These are phyloP conservation scores for Medicago ruthenica DNA, from an alignment of 306 rosid genomes.

Conservation along the genomic window DNA sequence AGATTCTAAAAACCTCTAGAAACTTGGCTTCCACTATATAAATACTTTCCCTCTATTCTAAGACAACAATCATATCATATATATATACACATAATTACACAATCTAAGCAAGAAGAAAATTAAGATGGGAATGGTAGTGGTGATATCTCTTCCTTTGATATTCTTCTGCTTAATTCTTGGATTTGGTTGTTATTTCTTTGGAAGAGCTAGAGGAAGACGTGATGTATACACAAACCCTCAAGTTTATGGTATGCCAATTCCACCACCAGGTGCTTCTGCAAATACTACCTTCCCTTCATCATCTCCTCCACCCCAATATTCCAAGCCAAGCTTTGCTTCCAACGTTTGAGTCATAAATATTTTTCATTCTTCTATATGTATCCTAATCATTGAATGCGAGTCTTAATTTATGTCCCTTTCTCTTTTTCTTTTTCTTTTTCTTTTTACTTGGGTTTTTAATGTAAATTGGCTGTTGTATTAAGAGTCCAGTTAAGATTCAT, in stretches of 20 bases:
- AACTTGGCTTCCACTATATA: background rate
- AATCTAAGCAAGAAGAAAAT: background rate
- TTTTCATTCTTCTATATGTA: background rate
- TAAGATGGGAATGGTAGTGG: constrained; percentile 86
- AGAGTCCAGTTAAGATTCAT: constrained; percentile 25
- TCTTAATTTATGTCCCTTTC: background rate
- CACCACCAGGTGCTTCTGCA: constrained; percentile 64
- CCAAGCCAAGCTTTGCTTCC: constrained; percentile 58
- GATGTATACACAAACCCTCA: constrained; percentile 65
- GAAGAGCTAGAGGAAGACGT: constrained; percentile 70
- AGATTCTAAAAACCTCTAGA: constrained; percentile 11
- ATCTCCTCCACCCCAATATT: constrained; percentile 42
- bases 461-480: constrained; percentile 12
- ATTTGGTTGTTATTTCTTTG: constrained; percentile 83
- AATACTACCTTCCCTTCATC: constrained; percentile 37
- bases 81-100: background rate
- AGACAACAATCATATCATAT: background rate
- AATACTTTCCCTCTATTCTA: no score
- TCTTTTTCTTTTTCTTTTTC: background rate
- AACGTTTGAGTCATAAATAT: constrained; percentile 48
- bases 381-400: background rate
- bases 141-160: constrained; percentile 84
- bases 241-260: constrained; percentile 71
- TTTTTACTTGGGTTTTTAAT: background rate
- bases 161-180: constrained; percentile 70